phyloP scores from a whole-genome alignment of 2,329 filamentous ascomycete genomes.

The Emergomyces orientalis region DNA sequence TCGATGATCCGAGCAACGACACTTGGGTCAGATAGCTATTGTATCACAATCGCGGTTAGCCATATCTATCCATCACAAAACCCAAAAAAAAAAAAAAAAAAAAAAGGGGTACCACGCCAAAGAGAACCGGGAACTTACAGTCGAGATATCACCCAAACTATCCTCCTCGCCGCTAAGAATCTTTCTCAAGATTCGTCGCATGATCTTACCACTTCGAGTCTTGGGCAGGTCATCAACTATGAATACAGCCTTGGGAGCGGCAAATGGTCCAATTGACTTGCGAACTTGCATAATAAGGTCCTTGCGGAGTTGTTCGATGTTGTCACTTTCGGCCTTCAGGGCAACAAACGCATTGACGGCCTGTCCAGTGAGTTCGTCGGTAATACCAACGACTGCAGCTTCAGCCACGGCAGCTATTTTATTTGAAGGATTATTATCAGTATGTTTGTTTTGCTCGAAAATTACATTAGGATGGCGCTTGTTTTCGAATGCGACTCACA shows the following conservation, averaged over 20 bases:
- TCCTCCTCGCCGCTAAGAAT: constrained; percentile 96
- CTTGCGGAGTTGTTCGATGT: constrained; percentile 68
- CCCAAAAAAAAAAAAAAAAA: constrained; percentile 9
- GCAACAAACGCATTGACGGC: constrained; percentile 95
- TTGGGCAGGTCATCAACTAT: constrained; percentile 91
- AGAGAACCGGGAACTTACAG: constrained; percentile 49
- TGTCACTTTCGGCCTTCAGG: constrained; percentile 65
- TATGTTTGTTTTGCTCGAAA: not conserved
- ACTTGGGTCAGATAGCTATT: constrained; percentile 73
- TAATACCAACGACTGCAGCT: constrained; percentile 86
- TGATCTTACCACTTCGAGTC: constrained; percentile 97
- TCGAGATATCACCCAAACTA: constrained; percentile 85
- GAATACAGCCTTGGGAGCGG: constrained; percentile 86
- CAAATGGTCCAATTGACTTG: constrained; percentile 95
- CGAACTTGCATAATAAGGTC: constrained; percentile 90
- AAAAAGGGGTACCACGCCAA: not conserved
- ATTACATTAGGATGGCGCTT: not conserved
- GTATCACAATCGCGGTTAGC: not conserved
- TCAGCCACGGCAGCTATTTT: constrained; percentile 64
- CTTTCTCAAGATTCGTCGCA: constrained; percentile 94
- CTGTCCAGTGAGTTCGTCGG: constrained; percentile 91
- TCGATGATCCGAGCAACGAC: constrained; percentile 86
- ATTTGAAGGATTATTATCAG: constrained; percentile 16
- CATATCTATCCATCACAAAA: not conserved
- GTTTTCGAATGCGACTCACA: constrained; percentile 33